Evolutionary conservation across 1,284 basidiomycete species (phyloP), one percentile per base, ranked within the genome.

Genomic region (Pholiota adiposa): DNA sequence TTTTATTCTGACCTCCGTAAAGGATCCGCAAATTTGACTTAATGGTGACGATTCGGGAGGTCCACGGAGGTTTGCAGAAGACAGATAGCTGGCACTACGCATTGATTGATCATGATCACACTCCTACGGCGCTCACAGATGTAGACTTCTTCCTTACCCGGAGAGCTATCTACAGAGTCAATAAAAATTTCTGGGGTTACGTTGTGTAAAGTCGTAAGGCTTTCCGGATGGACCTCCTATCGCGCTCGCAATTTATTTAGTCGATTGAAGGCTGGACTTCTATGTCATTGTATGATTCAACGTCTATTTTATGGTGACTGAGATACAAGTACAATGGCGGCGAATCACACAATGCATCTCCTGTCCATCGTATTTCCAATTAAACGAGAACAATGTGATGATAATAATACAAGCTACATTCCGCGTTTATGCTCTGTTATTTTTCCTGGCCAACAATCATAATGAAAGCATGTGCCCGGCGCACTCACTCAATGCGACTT

Each of bases 91-190:
- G 36, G 33, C 50, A 16, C 33, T 51, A n/a, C n/a, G n/a, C n/a
- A n/a, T n/a, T 19, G 31, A 31, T 51, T 25, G 33, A 51, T 51
- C 49, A 50, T n/a, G 50, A 25, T 36, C 36, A 25, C 23, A 48
- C 23, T 25, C 19, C 23, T 23, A n/a, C 50, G 38, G 31, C 36
- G 50, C 36, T 51, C 36, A 38, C 33, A 51, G 19, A 51, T 36
- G 33, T 25, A 16, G 36, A 38, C 50, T 51, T 51, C 50, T 46
- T 46, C 12, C 44, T 46, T 51, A 51, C 50, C 33, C 50, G 50
- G 50, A 23, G 50, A 38, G 50, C 50, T 38, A 51, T 51, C 33
- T 51, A 21, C 50, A 14, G 50, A 51, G 36, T 51, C 50, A 25
- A 38, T 23, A 14, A 38, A n/a, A 51, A 36, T 14, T 38, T 51